Percentiles rank a stretch among this genome's conserved stretches.
Evolutionary conservation across 2,329 filamentous ascomycete species (phyloP).

Genomic region (Xylaria digitata): DNA sequence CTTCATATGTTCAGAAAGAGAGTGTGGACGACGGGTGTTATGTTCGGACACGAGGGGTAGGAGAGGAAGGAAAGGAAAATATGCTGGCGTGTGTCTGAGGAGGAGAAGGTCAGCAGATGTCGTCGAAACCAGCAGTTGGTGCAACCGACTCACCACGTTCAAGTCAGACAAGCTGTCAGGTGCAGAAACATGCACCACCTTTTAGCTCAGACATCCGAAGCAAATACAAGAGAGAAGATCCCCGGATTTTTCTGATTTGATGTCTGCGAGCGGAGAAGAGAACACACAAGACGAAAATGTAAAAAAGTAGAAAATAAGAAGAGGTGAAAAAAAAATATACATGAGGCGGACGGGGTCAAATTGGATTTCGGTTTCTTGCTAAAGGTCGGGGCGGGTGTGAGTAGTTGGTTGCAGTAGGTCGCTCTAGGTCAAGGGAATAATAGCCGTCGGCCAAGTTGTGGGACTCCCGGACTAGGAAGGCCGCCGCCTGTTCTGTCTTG

Average conservation of each 20-base stretch:
- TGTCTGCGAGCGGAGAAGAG: background rate
- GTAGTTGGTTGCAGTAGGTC: conserved; percentile 20
- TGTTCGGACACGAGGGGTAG: conserved; percentile 6
- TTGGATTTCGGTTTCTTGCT: conserved; percentile 30
- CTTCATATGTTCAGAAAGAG: conserved; percentile 11
- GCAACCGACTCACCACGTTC: conserved; percentile 30
- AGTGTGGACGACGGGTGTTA: background rate
- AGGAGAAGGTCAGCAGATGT: conserved; percentile 31
- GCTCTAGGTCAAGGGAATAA: conserved; percentile 32
- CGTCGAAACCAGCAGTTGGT: conserved; percentile 24
- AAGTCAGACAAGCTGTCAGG: conserved; percentile 39
- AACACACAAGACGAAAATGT: background rate
- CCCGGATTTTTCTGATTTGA: background rate
- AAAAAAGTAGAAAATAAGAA: background rate
- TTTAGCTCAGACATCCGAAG: conserved; percentile 8
- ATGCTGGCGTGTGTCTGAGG: conserved; percentile 10
- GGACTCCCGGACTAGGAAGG: conserved; percentile 39
- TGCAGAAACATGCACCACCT: conserved; percentile 33
- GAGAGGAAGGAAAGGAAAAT: conserved; percentile 8
- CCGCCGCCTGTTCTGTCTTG: conserved; percentile 32
- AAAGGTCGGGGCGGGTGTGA: conserved; percentile 29
- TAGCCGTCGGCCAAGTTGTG: conserved; percentile 42
- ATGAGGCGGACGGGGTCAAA: conserved; percentile 25
- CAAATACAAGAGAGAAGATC: conserved; percentile 1
- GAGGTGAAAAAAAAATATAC: conserved; percentile 10